Conservation (phyloP, 306 rosid genomes). For the Medicago ruthenica region DNA sequence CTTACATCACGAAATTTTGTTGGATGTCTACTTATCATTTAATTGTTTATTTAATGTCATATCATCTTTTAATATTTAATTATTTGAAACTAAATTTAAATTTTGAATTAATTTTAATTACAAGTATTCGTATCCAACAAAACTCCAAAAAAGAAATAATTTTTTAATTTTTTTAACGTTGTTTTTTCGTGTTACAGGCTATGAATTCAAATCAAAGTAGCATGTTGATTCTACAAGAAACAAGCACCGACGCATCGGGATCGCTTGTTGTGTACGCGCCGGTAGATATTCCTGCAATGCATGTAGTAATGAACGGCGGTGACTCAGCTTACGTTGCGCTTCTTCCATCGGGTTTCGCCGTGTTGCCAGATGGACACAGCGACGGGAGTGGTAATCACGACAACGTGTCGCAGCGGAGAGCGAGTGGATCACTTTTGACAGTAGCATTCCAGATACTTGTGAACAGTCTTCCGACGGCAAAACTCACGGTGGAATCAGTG, state of each 20-base stretch:
- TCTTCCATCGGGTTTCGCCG: constrained; percentile 82
- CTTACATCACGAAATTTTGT: not conserved
- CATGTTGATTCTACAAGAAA: constrained; percentile 92
- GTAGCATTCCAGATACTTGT: constrained; percentile 94
- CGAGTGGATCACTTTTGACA: constrained; percentile 73
- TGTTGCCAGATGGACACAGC: constrained; percentile 68
- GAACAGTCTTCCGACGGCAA: constrained; percentile 86
- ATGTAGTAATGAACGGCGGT: constrained; percentile 91
- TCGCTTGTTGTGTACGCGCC: constrained; percentile 98
- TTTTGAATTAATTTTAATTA: too few species aligned
- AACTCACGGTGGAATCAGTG: constrained; percentile 93
- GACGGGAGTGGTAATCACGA: not conserved
- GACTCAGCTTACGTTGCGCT: constrained; percentile 93
- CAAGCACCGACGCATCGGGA: constrained; percentile 85
- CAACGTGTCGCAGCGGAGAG: constrained; percentile 36
- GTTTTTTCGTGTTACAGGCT: constrained; percentile 50
- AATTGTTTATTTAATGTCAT: too few species aligned
- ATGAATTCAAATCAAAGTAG: constrained; percentile 84
- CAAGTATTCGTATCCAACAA: too few species aligned
- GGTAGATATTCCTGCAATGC: constrained; percentile 95
- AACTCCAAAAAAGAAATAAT: too few species aligned
- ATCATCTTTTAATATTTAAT: too few species aligned
- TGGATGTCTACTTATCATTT: not conserved
- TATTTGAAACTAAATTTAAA: too few species aligned
- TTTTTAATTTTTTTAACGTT: not conserved